A percentile compares a stretch with the other conserved stretches of the same genome.
phyloP scores from a whole-genome alignment of 106 monocot genomes.

The Phalaenopsis aphrodite region DNA sequence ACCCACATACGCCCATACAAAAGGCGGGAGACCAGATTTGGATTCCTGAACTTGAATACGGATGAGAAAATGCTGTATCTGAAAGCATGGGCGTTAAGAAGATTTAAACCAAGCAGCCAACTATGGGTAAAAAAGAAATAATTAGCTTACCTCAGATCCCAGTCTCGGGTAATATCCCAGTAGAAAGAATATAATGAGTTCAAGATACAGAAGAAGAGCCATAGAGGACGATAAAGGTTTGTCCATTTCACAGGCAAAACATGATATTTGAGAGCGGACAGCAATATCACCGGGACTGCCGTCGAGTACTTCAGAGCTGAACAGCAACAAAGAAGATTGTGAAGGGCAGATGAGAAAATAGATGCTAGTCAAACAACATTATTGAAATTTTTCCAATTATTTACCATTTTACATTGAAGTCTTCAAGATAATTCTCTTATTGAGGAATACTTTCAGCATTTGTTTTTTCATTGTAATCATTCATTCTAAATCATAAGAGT shows the following conservation, averaged over 20 bases:
- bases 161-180: constrained; percentile 85
- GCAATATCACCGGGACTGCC: constrained; percentile 76
- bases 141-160: constrained; percentile 69
- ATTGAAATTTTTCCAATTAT: too few relatives aligned
- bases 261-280: constrained; percentile 92
- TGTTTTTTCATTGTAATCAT: too few relatives aligned
- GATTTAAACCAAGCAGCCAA: not conserved
- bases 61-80: constrained; percentile 53
- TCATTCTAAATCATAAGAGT: too few relatives aligned
- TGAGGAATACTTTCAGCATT: too few relatives aligned
- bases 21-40: constrained; percentile 34
- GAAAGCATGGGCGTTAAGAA: not conserved
- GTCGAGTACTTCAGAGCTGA: constrained; percentile 85
- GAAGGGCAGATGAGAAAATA: not conserved
- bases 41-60: constrained; percentile 84
- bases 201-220: constrained; percentile 70
- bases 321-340: not conserved
- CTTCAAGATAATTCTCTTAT: too few relatives aligned
- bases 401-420: too few relatives aligned
- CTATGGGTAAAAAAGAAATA: not conserved
- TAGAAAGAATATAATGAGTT: constrained; percentile 92
- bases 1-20: constrained; percentile 80
- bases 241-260: constrained; percentile 68
- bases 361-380: too few relatives aligned
- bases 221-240: constrained; percentile 75